A percentile compares a stretch with the other conserved stretches of the same genome.
Evolutionary conservation across 257 asterid species (phyloP).

Genomic region (Gynochthodes officinalis): DNA sequence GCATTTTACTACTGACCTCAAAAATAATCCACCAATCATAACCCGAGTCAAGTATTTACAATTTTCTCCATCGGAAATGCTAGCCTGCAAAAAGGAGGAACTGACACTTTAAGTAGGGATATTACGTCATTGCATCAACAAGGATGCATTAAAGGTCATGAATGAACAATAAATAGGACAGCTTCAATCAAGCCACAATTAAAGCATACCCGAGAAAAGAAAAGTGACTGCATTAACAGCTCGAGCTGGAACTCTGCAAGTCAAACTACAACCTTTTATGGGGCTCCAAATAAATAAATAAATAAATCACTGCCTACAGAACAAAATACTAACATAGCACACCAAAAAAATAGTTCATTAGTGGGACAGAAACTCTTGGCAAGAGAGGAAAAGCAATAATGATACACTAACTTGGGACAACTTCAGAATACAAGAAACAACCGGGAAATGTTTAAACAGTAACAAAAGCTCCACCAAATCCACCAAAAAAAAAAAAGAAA

Average conservation of each 20-base stretch:
- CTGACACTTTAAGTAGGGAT: constrained; percentile 12
- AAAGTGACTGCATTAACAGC: constrained; percentile 90
- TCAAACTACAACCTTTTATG: constrained; percentile 13
- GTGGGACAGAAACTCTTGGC: neutral
- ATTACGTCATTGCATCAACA: neutral
- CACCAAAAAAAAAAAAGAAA: too few species aligned
- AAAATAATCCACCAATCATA: constrained; percentile 76
- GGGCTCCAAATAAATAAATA: neutral
- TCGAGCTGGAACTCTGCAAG: constrained; percentile 96
- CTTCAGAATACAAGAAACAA: neutral
- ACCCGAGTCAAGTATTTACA: constrained; percentile 69
- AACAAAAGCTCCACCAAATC: constrained; percentile 10
- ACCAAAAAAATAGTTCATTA: neutral
- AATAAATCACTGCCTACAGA: neutral
- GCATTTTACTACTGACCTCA: constrained; percentile 51
- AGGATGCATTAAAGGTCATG: neutral
- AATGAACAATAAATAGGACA: neutral
- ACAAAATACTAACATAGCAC: neutral
- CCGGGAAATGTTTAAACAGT: neutral
- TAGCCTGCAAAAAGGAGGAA: constrained; percentile 56
- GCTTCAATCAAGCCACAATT: constrained; percentile 7
- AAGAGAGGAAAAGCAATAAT: neutral
- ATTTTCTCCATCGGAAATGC: constrained; percentile 79
- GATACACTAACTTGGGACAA: neutral
- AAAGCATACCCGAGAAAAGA: constrained; percentile 78